Evolutionary conservation across 805 yeast species (phyloP).

Genomic region (Wickerhamomyces bisporus): DNA sequence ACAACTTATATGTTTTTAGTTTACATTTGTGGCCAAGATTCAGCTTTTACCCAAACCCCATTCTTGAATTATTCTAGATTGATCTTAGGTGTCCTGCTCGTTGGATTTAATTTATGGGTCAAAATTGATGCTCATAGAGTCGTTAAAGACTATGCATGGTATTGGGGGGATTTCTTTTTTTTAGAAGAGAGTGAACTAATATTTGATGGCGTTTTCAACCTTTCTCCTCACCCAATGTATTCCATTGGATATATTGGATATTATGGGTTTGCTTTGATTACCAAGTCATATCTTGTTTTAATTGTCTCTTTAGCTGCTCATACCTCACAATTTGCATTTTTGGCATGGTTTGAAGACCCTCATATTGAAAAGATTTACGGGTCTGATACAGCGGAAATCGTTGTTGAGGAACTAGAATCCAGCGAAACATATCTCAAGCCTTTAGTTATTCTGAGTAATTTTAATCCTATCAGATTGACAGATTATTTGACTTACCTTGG

Average conservation of each 20-base stretch:
- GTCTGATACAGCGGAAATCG: constrained; percentile 29
- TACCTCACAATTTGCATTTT: constrained; percentile 67
- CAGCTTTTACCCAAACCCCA: constrained; percentile 37
- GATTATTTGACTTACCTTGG: constrained; percentile 49
- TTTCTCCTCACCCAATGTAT: constrained; percentile 92
- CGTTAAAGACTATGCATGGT: constrained; percentile 89
- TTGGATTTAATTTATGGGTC: constrained; percentile 77
- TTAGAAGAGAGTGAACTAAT: constrained; percentile 64
- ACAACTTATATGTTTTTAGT: constrained; percentile 68
- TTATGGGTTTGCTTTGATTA: constrained; percentile 75
- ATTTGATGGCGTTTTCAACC: constrained; percentile 84
- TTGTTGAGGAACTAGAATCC: constrained; percentile 30
- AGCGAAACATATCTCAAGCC: constrained; percentile 44
- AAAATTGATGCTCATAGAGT: constrained; percentile 84
- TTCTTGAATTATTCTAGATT: constrained; percentile 47
- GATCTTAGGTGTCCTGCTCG: constrained; percentile 52
- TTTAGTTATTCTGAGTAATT: constrained; percentile 57
- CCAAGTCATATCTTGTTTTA: constrained; percentile 68
- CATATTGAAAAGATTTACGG: constrained; percentile 80
- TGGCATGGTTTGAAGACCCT: constrained; percentile 75
- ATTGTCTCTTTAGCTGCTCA: constrained; percentile 71
- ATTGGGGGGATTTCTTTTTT: constrained; percentile 92
- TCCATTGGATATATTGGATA: constrained; percentile 85
- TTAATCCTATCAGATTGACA: constrained; percentile 57
- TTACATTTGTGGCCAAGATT: constrained; percentile 22